Percentiles rank a stretch among this genome's conserved stretches.
Evolutionary conservation across 805 yeast genomes (phyloP).

Genomic region (Blastobotrys attinorum): DNA sequence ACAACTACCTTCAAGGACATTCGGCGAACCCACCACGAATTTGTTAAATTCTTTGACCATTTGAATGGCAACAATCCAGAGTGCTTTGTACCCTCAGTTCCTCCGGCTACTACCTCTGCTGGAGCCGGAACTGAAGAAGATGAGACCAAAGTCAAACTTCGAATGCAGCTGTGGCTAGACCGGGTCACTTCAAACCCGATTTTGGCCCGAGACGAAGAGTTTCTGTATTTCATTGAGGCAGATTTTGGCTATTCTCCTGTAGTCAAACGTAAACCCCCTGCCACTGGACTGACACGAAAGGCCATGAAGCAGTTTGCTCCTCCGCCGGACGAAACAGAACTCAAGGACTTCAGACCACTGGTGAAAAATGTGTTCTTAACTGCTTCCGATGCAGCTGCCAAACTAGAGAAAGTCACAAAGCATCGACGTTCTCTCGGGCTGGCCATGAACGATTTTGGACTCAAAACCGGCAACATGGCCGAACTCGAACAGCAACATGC

Average conservation of each 20-base stretch:
- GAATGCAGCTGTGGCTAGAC: slow-evolving; percentile 82
- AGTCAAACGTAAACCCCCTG: slow-evolving; percentile 53
- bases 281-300: slow-evolving; percentile 80
- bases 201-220: slow-evolving; percentile 79
- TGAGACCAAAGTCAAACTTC: slow-evolving; percentile 42
- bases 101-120: slow-evolving; percentile 64
- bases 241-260: slow-evolving; percentile 62
- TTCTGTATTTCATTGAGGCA: slow-evolving; percentile 73
- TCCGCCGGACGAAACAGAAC: slow-evolving; percentile 80
- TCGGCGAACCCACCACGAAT: slow-evolving; percentile 74
- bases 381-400: slow-evolving; percentile 43
- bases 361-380: slow-evolving; percentile 65
- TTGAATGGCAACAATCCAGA: slow-evolving; percentile 78
- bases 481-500: slow-evolving; percentile 53
- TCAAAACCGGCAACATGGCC: slow-evolving; percentile 20
- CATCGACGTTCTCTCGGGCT: slow-evolving; percentile 41
- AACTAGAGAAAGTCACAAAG: slow-evolving; percentile 48
- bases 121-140: slow-evolving; percentile 85
- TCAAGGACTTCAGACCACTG: slow-evolving; percentile 80
- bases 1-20: slow-evolving; percentile 62
- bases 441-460: slow-evolving; percentile 49
- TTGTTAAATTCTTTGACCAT: slow-evolving; percentile 67
- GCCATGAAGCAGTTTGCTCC: slow-evolving; percentile 87
- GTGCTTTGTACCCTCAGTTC: slow-evolving; percentile 87
- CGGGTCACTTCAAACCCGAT: slow-evolving; percentile 67